Evolutionary conservation across 2,329 filamentous ascomycete species (phyloP).

Genomic region (Colletotrichum lentis): DNA sequence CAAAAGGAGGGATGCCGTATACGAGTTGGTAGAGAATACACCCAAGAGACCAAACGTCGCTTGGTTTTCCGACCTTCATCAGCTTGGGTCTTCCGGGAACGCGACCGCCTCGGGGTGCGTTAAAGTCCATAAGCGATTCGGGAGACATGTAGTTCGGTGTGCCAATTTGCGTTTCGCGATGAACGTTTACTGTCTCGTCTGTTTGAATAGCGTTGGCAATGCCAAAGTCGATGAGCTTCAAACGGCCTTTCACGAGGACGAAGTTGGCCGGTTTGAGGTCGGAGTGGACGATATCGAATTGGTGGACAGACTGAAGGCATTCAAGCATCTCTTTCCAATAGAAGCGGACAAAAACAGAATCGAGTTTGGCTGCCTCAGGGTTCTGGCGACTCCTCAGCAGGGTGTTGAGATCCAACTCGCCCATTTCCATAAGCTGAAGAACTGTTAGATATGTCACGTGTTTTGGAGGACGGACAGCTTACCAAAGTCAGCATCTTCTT

Average conservation of each 20-base stretch:
- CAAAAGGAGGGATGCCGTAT: conserved; percentile 95
- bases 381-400: conserved; percentile 79
- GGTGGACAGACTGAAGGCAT: conserved; percentile 88
- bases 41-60: conserved; percentile 93
- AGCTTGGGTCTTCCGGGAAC: conserved; percentile 68
- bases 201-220: conserved; percentile 97
- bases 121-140: conserved; percentile 89
- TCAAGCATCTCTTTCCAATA: conserved; percentile 99
- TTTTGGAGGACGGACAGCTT: conserved; percentile 49
- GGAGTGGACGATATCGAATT: conserved; percentile 91
- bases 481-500: conserved; percentile 86
- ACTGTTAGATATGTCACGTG: not conserved
- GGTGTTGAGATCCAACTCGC: conserved; percentile 90
- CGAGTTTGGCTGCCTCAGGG: conserved; percentile 77
- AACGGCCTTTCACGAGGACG: conserved; percentile 84
- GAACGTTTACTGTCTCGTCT: conserved; percentile 96
- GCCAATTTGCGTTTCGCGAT: conserved; percentile 92
- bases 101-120: conserved; percentile 64
- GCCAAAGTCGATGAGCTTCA: conserved; percentile 98
- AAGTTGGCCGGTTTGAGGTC: conserved; percentile 98
- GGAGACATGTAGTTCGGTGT: conserved; percentile 99
- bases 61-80: conserved; percentile 95
- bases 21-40: conserved; percentile 99
- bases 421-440: conserved; percentile 91
- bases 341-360: conserved; percentile 91